These are phyloP conservation scores for Trametes cubensis DNA, from an alignment of 768 basidiomycete genomes.

Conservation along the genomic window DNA sequence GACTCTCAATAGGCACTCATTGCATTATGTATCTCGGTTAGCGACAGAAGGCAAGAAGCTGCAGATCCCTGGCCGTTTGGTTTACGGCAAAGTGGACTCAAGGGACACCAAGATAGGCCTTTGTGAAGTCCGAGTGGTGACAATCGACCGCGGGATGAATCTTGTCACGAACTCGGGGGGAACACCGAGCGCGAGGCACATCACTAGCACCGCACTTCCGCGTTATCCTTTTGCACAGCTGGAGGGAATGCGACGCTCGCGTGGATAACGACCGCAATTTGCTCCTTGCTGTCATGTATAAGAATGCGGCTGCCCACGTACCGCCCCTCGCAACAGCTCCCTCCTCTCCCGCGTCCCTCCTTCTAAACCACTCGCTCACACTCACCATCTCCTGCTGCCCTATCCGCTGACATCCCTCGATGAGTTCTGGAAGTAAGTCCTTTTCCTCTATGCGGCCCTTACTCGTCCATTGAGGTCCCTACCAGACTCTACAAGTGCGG, in stretches of 20 bases:
- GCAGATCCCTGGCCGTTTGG: too few relatives aligned
- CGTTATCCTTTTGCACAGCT: background rate
- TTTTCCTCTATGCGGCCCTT: background rate
- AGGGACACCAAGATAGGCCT: too few relatives aligned
- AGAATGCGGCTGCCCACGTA: background rate
- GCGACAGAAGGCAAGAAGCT: too few relatives aligned
- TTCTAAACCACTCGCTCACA: background rate
- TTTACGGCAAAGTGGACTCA: too few relatives aligned
- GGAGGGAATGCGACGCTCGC: background rate
- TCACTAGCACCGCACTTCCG: background rate
- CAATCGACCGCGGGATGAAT: background rate
- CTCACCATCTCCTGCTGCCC: background rate
- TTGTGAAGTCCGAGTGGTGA: background rate
- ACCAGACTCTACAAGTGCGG: background rate
- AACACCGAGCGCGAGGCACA: background rate
- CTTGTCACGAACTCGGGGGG: background rate
- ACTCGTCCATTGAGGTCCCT: background rate
- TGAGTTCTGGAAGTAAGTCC: conserved; percentile 1
- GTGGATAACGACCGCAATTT: background rate
- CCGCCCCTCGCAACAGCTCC: background rate
- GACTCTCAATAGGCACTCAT: background rate
- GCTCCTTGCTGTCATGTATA: background rate
- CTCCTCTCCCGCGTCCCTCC: background rate
- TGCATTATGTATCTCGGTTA: too few relatives aligned
- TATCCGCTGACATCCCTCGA: background rate